These are phyloP conservation scores for Eucalyptus tenuipes DNA, from an alignment of 345 rosid genomes.

Conservation along the genomic window DNA sequence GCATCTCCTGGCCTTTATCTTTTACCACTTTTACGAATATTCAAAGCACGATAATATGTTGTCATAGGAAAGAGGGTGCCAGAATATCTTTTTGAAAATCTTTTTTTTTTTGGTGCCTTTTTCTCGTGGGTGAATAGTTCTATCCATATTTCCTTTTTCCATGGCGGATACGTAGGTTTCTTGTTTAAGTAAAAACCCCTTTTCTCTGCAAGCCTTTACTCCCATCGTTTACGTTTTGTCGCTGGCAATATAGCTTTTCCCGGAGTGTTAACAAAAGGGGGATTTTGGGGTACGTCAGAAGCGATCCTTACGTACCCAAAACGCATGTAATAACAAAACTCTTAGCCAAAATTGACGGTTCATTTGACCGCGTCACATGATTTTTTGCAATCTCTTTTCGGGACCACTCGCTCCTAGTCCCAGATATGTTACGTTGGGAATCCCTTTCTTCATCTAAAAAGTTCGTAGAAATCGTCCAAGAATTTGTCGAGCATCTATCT, in stretches of 20 bases:
- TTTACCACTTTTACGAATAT: neutral
- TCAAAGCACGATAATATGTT: neutral
- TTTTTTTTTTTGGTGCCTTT: neutral
- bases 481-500: neutral
- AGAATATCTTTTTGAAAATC: neutral
- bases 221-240: neutral
- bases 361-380: neutral
- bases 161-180: neutral
- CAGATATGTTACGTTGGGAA: neutral
- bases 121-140: neutral
- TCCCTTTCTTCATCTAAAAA: neutral
- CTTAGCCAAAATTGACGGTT: neutral
- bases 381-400: neutral
- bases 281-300: neutral
- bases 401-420: neutral
- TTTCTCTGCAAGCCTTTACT: neutral
- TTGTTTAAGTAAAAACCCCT: neutral
- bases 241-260: neutral
- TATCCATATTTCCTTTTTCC: neutral
- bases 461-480: neutral
- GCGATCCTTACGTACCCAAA: neutral
- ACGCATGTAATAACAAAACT: neutral
- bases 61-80: neutral
- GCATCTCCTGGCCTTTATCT: neutral
- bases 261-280: neutral